Conservation (phyloP, 352 stramenopile genomes). For the Phytophthora aleatoria region DNA sequence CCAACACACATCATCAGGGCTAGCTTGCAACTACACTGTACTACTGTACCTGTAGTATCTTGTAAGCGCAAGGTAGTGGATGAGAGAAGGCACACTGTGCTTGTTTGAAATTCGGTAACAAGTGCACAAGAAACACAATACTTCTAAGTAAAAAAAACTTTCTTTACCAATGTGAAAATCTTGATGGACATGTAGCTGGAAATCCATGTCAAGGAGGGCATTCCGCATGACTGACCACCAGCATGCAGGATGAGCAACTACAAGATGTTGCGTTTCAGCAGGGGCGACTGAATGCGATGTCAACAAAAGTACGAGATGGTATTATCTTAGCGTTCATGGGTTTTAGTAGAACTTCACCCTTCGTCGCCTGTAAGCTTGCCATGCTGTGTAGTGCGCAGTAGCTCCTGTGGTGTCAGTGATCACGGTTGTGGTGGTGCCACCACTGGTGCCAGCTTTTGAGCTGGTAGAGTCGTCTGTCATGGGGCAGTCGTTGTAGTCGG, state of each 20-base stretch:
- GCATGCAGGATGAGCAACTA: too few species aligned
- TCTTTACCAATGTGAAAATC: too few species aligned
- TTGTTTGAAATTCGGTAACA: neutral
- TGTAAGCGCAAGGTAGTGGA: too few species aligned
- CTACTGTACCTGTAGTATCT: too few species aligned
- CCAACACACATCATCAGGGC: slow-evolving; percentile 27
- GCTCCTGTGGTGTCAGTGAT: slow-evolving; percentile 39
- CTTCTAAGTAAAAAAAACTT: neutral
- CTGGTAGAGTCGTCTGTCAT: slow-evolving; percentile 41
- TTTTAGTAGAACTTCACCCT: slow-evolving; percentile 40
- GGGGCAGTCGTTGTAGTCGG: slow-evolving; percentile 45
- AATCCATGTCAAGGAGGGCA: too few species aligned
- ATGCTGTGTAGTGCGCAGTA: slow-evolving; percentile 41
- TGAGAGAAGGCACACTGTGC: too few species aligned
- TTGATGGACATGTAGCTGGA: too few species aligned
- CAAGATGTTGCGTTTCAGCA: too few species aligned
- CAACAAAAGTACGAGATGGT: neutral
- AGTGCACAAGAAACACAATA: neutral
- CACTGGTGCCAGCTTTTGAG: slow-evolving; percentile 7
- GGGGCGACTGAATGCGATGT: too few species aligned
- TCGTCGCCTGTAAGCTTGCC: slow-evolving; percentile 44
- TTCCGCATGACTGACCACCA: too few species aligned
- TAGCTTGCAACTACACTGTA: slow-evolving; percentile 6
- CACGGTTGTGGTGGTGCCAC: slow-evolving; percentile 30
- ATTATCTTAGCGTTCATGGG: neutral